Evolutionary conservation across 1,284 basidiomycete species (phyloP), one percentile per base, ranked within the genome.

Genomic region (Pseudozyma sp.): DNA sequence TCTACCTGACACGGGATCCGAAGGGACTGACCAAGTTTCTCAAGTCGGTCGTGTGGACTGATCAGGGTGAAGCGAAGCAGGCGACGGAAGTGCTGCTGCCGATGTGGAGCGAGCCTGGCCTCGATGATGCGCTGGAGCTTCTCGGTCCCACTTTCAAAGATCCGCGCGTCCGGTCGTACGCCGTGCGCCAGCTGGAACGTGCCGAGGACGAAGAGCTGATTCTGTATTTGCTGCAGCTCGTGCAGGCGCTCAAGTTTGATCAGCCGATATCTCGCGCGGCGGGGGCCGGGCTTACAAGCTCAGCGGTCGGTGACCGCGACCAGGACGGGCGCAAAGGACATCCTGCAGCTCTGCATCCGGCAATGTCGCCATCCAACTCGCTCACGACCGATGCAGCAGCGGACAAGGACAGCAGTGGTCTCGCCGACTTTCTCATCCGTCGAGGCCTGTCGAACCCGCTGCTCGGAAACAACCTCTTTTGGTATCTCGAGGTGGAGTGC

Each of bases 201-300:
- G 96, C 97, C 0, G 96, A 97, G 74, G 95, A 99, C 80, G 96
- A 98, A 92, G 96, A 99, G 84, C 88, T 99, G 5, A 87, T 94
- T 54, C 85, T 98, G 0, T 99, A 99, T 84, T 88, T 99, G 2
- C 86, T 99, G 6, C 97, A 99, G 85, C 89, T 99, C 3, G 96
- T 99, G 0, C 97, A 99, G 86, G 94, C 96, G 0, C 89, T 99
- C 77, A 97, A 97, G 83, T 83, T 84, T 40, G 82, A 83, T 17
- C 72, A 79, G 49, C 60, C 67, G 0, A 13, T 50, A 30, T 11
- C 53, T n/a, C 67, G 55, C n/a, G 31, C 29, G 7, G n/a, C 46
- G 5, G 63, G 59, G 16, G 62, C 24, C 24, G 24, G 53, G 11
- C 40, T 59, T 9, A 31, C 46, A 45, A 54, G 66, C 0, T 59